Base-by-base conservation (phyloP, 2,329 filamentous ascomycete species). In the Anthostomella pinea region DNA sequence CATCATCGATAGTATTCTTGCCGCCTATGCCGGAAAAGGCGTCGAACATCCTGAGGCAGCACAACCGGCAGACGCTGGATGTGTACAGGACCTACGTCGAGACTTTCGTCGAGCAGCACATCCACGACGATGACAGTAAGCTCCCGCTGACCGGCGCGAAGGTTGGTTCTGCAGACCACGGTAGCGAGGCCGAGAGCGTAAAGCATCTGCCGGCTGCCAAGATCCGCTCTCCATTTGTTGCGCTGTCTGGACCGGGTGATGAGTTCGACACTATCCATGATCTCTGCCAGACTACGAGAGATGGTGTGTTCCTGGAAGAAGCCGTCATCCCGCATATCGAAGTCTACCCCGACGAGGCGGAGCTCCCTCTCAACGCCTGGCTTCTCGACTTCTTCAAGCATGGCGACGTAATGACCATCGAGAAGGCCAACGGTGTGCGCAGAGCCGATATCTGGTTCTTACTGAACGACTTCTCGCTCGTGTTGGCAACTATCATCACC, bases 321-420 rank as follows among this genome's bases (percentile, higher is more conserved):
- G 27, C 27, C 5, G 27, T 15, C 27, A 30, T 30, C 27, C 27
- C 27, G 7, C 19, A 30, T 30, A 14, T 30, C 7, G 15, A 14
- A 8, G 15, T 30, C 13, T 30, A 17, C 15, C n/a, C n/a, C n/a
- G 15, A 30, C 13, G 19, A 30, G 27, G 6, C 9, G 9, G 27
- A 30, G 7, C 15, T n/a, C 8, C 27, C 27, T 5, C 13, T 30
- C 15, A 30, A 30, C 13, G 27, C 27, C 11, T 30, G 19, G 9
- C 27, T 30, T 8, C 19, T 17, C 27, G 27, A 30, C n/a, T 30
- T 30, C 27, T 30, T 17, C 15, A 30, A 30, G 27, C 27, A 30
- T 18, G 27, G 27, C 27, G 27, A 30, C n/a, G 27, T 30, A 8
- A 8, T 8, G 9, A 17, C 27, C 13, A 14, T 30, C 8, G 19